phyloP scores from a whole-genome alignment of 768 basidiomycete species.

The Stropharia rugosoannulata region DNA sequence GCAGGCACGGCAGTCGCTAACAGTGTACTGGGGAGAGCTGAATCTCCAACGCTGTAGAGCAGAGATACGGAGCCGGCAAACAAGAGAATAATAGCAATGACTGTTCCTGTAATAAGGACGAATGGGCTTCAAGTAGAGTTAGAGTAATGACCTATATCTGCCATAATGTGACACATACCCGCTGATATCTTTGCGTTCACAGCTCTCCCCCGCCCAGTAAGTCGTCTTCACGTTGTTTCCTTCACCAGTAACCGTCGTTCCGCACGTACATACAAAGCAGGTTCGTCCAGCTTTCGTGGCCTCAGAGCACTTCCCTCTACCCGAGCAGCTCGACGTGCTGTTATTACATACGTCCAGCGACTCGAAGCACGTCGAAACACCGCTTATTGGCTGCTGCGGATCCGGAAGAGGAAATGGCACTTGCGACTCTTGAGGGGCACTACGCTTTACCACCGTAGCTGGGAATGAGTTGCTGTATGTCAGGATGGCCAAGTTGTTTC shows the following conservation, averaged over 20 bases:
- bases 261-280: slow-evolving; percentile 56
- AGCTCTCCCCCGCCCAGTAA: slow-evolving; percentile 73
- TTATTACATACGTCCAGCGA: slow-evolving; percentile 56
- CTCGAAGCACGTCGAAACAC: slow-evolving; percentile 61
- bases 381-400: slow-evolving; percentile 54
- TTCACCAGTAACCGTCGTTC: slow-evolving; percentile 45
- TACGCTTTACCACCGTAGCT: slow-evolving; percentile 31
- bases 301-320: slow-evolving; percentile 63
- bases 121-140: slow-evolving; percentile 53
- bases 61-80: slow-evolving; percentile 67
- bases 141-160: slow-evolving; percentile 6
- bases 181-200: slow-evolving; percentile 80
- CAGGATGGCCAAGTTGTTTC: slow-evolving; percentile 52
- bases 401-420: slow-evolving; percentile 45
- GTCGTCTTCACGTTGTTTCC: slow-evolving; percentile 54
- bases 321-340: slow-evolving; percentile 66
- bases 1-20: slow-evolving; percentile 54
- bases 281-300: slow-evolving; percentile 59
- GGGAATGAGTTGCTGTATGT: slow-evolving; percentile 37
- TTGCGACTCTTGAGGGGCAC: slow-evolving; percentile 41
- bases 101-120: slow-evolving; percentile 69
- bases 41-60: slow-evolving; percentile 58
- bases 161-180: slow-evolving; percentile 47
- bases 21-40: slow-evolving; percentile 73
- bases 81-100: slow-evolving; percentile 61